Base-by-base conservation (phyloP, 768 basidiomycete species). In the Rhodotorula taiwanensis region DNA sequence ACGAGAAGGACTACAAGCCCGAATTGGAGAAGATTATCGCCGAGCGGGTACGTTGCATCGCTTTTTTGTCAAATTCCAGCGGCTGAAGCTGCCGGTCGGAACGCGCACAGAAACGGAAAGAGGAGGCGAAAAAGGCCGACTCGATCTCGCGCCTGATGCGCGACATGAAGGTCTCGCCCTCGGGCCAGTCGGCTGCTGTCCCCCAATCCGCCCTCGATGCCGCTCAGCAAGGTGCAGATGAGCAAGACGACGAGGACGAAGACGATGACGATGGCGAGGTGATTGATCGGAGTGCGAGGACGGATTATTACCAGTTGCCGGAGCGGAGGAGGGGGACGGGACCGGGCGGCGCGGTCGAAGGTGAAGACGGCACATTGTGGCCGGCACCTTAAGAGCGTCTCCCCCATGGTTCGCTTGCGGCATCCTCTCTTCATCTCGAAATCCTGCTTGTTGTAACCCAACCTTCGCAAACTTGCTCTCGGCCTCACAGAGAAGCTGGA, bases 1-100 rank as follows among this genome's bases (percentile, higher is more conserved):
- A 95, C 76, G 85, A 88, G 76, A 85, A 79, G 93, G 89, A 92
- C 58, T 99, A 98, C 74, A 81, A 91, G 39, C 92, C 93, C 0
- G 93, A 97, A 73, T 81, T 98, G 9, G 81, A 85, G 48, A 82
- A 84, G 39, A 83, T 90, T 10, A 74, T 76, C 15, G 71, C 69
- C 62, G 72, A 73, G 70, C 76, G 75, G 55, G 51, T 52, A n/a
- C 34, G 51, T 39, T 15, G 9, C 25, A 33, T 34, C 48, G 16
- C 48, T 27, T 25, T 6, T 7, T 21, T 36, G 15, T 27, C 11
- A n/a, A n/a, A 41, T 20, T 41, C 41, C 41, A 11, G 13, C 41
- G n/a, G n/a, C n/a, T n/a, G n/a, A n/a, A n/a, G n/a, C n/a, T n/a
- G n/a, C n/a, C n/a, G n/a, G n/a, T n/a, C n/a, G n/a, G n/a, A n/a